phyloP scores from a whole-genome alignment of 331 rosid genomes.

The Prunus yedoensis region DNA sequence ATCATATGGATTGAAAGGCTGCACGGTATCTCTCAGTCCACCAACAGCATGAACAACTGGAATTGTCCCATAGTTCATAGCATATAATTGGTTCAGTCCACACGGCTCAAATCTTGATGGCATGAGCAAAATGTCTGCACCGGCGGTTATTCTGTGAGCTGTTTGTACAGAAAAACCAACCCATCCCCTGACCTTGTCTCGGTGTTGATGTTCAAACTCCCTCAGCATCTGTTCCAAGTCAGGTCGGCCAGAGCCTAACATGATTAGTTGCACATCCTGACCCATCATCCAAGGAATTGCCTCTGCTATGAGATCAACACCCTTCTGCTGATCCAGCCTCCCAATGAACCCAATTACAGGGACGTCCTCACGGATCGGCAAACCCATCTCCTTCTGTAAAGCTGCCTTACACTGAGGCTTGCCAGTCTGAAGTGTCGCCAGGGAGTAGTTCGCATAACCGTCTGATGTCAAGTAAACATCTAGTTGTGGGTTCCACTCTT shows the following conservation, averaged over 20 bases:
- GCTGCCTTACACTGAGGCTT: slow-evolving; percentile 86
- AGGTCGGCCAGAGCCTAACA: slow-evolving; percentile 86
- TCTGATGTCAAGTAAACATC: slow-evolving; percentile 74
- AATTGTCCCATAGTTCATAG: slow-evolving; percentile 87
- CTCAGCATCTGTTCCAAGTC: slow-evolving; percentile 82
- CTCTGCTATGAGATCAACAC: slow-evolving; percentile 83
- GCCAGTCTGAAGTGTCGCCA: slow-evolving; percentile 64
- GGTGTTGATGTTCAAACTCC: slow-evolving; percentile 48
- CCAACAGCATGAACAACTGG: slow-evolving; percentile 97
- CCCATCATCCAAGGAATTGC: slow-evolving; percentile 89
- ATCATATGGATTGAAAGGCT: slow-evolving; percentile 64
- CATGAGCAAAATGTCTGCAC: slow-evolving; percentile 85
- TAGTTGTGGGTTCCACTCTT: slow-evolving; percentile 76
- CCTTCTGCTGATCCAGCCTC: slow-evolving; percentile 86
- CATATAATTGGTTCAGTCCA: slow-evolving; percentile 92
- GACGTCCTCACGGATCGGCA: slow-evolving; percentile 72
- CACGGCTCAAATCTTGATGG: slow-evolving; percentile 98
- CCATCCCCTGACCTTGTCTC: slow-evolving; percentile 72
- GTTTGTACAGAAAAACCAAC: slow-evolving; percentile 84
- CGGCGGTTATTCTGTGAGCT: slow-evolving; percentile 95
- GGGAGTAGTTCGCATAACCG: slow-evolving; percentile 82
- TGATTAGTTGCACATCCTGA: slow-evolving; percentile 78
- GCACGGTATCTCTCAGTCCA: slow-evolving; percentile 84
- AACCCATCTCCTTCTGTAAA: slow-evolving; percentile 82
- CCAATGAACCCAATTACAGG: slow-evolving; percentile 78